Base-by-base conservation (phyloP, 1,284 basidiomycete genomes). In the Tremellales sp. region DNA sequence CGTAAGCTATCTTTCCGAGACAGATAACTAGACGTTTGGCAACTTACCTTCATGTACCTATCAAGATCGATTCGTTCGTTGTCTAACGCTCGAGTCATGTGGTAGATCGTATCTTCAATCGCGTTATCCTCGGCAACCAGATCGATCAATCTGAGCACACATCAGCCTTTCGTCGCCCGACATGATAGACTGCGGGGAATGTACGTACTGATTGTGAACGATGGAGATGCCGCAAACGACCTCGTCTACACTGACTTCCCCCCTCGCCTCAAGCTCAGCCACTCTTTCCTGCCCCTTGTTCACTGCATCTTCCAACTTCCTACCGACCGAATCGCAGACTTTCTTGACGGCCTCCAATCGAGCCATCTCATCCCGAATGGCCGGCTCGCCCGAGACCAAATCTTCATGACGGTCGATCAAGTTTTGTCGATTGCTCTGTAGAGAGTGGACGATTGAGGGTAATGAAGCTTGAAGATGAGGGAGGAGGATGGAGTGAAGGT, bases 101-200 rank as follows among this genome's bases (percentile, higher is more conserved):
- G 93, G 75, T 97, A 98, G 53, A 97, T 86, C 23, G 94, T 94
- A 73, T 98, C 96, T 72, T 97, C 92, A 62, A 98, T 90, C 0
- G 94, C 92, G 62, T 93, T 92, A 72, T 98, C 96, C 71, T 98
- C 96, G n/a, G 96, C 92, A 6, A 97, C 85, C 21, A 98, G 79
- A 68, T 96, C 89, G 58, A 97, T 83, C 22, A 98, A 77, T 73
- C 93, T 97, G 67, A 19, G 40, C 10, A 22, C 22, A 22, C 11
- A 46, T 53, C 42, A 55, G 53, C 35, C 27, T 7, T 25, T 24
- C 33, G n/a, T 23, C 27, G 26, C 6, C 3, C 22, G 42, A 41
- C 11, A 40, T 23, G 3, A 17, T 15, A 15, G n/a, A n/a, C n/a
- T n/a, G n/a, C n/a, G n/a, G n/a, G n/a, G 8, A 37, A 23, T 15